Evolutionary conservation across 257 asterid genomes (phyloP), one percentile per base, ranked within the genome.

Genomic region (Oldenlandia corymbosa): DNA sequence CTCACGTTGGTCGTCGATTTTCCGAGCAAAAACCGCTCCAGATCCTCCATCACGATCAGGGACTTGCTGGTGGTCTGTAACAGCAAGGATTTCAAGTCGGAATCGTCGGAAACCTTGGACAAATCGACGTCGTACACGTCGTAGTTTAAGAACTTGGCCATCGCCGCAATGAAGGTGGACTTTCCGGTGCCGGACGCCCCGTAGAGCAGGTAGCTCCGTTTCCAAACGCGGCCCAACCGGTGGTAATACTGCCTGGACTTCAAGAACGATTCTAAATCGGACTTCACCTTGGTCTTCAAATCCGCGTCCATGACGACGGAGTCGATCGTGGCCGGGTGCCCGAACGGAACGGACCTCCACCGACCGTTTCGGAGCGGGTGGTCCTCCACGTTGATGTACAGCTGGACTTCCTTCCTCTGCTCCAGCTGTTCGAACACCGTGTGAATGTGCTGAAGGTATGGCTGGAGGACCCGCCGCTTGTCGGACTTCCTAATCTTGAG

Each of bases 171-270:
- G 60, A 88, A 91, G 2, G 94, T 88, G 26, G 98, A 83, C 67
- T 91, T 91, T 0, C 98, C 98, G 24, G 98, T 88, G 2, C 98
- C 98, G 4, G 94, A 73, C 6, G 85, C 70, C 7, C 98, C 98
- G 84, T 88, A 80, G 13, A 91, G 73, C 1, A 91, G 70, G 71
- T 88, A 91, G 74, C 94, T 91, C 62, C 96, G 72, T 72, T 91
- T 91, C 98, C 98, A 91, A n/a, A 91, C 86, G 7, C 87, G 88
- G 59, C 98, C 98, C 48, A 88, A 73, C 0, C 96, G 78, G 75
- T 86, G 86, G 71, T 91, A 91, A 31, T 84, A 84, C 82, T 88
- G 95, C 68, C 80, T 86, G 65, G 94, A 80, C 71, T 91, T 91
- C 30, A 75, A 51, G 55, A 91, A 91, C 18, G 68, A 68, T 48